Base-by-base conservation (phyloP, 352 stramenopile species). In the Elongisporangium prolatum region DNA sequence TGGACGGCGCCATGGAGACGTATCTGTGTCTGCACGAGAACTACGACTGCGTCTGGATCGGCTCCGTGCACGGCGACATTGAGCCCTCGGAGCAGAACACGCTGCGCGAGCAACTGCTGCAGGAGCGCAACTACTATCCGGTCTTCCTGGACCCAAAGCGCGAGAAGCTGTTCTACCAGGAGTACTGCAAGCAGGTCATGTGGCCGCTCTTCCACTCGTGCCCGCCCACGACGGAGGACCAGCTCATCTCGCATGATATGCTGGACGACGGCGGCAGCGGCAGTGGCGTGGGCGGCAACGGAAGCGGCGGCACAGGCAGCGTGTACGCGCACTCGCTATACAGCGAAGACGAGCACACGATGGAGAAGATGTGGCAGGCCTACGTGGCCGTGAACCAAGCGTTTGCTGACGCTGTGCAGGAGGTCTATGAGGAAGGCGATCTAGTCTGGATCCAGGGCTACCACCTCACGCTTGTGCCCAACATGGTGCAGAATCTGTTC, bases 401-500 rank as follows among this genome's bases (percentile, higher is more conserved):
- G 14, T 97, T 96, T 67, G 89, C 89, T 0, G 86, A 96, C 50
- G 87, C 89, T 0, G 77, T 97, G 17, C 82, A 87, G 51, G 78
- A 92, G 63, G 75, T 96, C 6, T 96, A 95, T 51, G 85, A 96
- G 64, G 86, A 96, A 61, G 89, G 86, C 28, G 89, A 97, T 44
- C 70, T 95, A 56, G 74, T 97, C 14, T 97, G 89, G 88, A 84
- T 97, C 21, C 89, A 97, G 40, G 89, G 91, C 50, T 97, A 97
- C 58, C 89, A 97, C 65, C 65, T 97, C 54, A 91, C 90, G 63
- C 69, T 95, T 20, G 79, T 97, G 21, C 89, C 89, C 25, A 80
- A 93, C 69, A 94, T 96, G 84, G 74, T 97, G 38, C 82, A 90
- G 59, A 88, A 82, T 50, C 60, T 93, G n/a, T 89, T 94, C 59